Evolutionary conservation across 2,329 filamentous ascomycete species (phyloP).

Genomic region (Talaromyces amestolkiae): DNA sequence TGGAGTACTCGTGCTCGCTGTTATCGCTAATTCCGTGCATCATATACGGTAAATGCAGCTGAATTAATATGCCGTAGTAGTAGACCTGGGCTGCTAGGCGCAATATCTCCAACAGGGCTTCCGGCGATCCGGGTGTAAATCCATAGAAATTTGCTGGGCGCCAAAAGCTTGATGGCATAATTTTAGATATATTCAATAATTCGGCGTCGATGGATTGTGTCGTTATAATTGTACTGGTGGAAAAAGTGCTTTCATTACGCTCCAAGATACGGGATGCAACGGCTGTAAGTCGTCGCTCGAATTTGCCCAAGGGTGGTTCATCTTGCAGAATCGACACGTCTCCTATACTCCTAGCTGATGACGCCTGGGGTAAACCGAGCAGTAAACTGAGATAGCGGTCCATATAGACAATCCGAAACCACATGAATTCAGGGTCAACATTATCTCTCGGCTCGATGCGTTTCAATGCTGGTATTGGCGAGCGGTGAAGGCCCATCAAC

Average conservation of each 20-base stretch:
- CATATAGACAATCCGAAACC: conserved; percentile 38
- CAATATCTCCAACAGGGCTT: conserved; percentile 30
- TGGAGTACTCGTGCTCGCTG: conserved; percentile 33
- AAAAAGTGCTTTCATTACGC: conserved; percentile 33
- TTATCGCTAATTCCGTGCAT: conserved; percentile 25
- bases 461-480: conserved; percentile 19
- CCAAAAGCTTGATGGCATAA: conserved; percentile 41
- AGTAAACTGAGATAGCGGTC: conserved; percentile 42
- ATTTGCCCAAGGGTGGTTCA: conserved; percentile 28
- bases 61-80: conserved; percentile 41
- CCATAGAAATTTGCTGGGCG: conserved; percentile 27
- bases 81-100: conserved; percentile 37
- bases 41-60: conserved; percentile 44
- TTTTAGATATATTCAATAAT: conserved; percentile 31
- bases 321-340: conserved; percentile 19
- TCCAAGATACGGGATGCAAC: conserved; percentile 40
- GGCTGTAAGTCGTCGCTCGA: conserved; percentile 34
- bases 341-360: conserved; percentile 25
- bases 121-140: conserved; percentile 20
- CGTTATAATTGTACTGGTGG: conserved; percentile 24
- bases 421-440: conserved; percentile 28
- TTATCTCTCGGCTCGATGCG: conserved; percentile 17
- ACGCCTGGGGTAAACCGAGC: conserved; percentile 37
- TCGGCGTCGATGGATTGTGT: conserved; percentile 36
- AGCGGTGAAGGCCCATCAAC: conserved; percentile 39